Percentiles rank a stretch among this genome's conserved stretches.
These are phyloP conservation scores for Carex myosuroides DNA, from an alignment of 176 grass and related monocot genomes.

Conservation along the genomic window DNA sequence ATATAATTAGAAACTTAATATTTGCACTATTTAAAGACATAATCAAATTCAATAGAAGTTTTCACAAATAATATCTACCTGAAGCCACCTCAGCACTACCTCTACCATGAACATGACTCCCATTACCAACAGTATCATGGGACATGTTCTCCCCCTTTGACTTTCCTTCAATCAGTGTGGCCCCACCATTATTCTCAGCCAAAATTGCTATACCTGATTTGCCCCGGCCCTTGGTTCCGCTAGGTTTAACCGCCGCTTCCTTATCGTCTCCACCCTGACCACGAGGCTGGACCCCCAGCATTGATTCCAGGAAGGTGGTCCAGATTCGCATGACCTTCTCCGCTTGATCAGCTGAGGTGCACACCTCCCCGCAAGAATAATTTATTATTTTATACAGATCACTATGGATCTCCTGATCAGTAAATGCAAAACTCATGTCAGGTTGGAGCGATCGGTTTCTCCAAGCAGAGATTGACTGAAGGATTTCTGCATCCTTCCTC, in stretches of 20 bases:
- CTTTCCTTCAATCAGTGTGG: neutral
- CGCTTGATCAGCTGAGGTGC: constrained; percentile 69
- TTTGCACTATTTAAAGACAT: neutral
- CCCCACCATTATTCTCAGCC: constrained; percentile 48
- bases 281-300: constrained; percentile 58
- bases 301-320: constrained; percentile 79
- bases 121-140: constrained; percentile 17
- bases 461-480: constrained; percentile 80
- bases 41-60: neutral
- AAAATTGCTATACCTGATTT: constrained; percentile 45
- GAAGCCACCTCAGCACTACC: neutral
- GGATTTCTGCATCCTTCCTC: constrained; percentile 87
- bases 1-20: neutral
- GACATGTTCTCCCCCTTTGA: constrained; percentile 3
- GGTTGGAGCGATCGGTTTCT: constrained; percentile 77
- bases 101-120: constrained; percentile 21
- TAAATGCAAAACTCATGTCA: constrained; percentile 80
- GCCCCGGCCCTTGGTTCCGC: constrained; percentile 26
- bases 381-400: constrained; percentile 90
- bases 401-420: constrained; percentile 68
- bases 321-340: constrained; percentile 94
- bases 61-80: neutral
- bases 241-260: constrained; percentile 49
- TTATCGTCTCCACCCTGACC: constrained; percentile 38
- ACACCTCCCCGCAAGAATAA: constrained; percentile 94